Evolutionary conservation across 495 filamentous ascomycete genomes (phyloP), one percentile per base, ranked within the genome.

Genomic region (Aspergillus nanangensis): DNA sequence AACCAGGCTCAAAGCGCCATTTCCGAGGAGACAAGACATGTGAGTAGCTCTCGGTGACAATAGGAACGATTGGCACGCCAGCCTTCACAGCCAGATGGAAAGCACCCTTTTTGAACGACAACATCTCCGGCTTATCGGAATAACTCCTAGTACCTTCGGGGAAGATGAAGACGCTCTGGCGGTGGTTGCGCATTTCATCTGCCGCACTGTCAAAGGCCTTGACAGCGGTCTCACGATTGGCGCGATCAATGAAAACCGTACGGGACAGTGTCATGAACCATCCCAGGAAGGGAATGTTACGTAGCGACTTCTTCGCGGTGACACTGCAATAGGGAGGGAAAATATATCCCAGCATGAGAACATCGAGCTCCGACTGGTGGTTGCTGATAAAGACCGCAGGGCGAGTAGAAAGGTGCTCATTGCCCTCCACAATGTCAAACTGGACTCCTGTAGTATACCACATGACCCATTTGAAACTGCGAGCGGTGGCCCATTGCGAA

Each of bases 31-130:
- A 86, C 51, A 96, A 64, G 19, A 99, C 61, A 55, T 96, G 81
- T 22, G 79, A 82, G 62, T 98, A 98, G 70, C 95, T 96, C 57
- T 76, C 72, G 8, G 80, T 78, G 17, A 97, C 87, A 17, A 95
- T 72, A 0, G 92, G 92, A 29, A 99, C 84, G 57, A 97, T 87
- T 15, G 89, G 90, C 21, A 95, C 92, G 58, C 88, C 84, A 1
- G 92, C 94, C 71, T 96, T 86, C 5, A 99, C 81, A 17, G 93
- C 93, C 9, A 98, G 72, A 63, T 97, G 93, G 69, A 97, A 99
- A 29, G 93, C 93, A 47, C 93, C 93, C 72, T 97, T 97, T 72
- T 99, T 98, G 72, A 97, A 99, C 5, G 87, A 82, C 44, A 96
- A 69, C 57, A 99, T 66, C 40, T 76, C 81, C 5, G 93, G 85